phyloP scores from a whole-genome alignment of 78 protist species.

The Thecamonas trahens region DNA sequence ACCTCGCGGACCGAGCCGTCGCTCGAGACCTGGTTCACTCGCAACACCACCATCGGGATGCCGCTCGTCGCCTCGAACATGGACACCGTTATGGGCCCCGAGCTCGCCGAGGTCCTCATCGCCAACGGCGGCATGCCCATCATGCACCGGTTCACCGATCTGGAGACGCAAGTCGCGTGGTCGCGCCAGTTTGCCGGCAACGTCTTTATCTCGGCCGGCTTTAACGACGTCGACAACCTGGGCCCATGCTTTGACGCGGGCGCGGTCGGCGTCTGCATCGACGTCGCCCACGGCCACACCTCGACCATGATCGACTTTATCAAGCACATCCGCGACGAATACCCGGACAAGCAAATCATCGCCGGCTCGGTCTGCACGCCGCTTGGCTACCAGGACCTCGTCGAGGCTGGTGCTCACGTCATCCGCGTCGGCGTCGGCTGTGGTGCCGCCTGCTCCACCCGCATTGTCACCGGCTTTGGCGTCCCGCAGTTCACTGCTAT shows the following conservation, averaged over 20 bases:
- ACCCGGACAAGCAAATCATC: not conserved
- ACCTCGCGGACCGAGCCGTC: not conserved
- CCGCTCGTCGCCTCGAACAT: conserved; percentile 55
- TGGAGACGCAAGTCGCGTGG: conserved; percentile 29
- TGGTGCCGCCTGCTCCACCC: not conserved
- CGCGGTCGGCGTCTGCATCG: conserved; percentile 20
- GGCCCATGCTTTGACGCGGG: conserved; percentile 9
- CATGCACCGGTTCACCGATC: conserved; percentile 21
- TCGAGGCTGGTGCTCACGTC: conserved; percentile 54
- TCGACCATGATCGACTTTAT: not conserved
- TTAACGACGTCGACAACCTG: conserved; percentile 6
- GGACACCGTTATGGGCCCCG: too few relatives aligned
- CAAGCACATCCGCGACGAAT: not conserved
- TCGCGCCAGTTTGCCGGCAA: not conserved
- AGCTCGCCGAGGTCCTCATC: conserved; percentile 3
- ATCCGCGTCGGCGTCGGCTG: conserved; percentile 15
- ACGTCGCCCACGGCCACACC: conserved; percentile 43
- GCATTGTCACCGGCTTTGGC: conserved; percentile 9
- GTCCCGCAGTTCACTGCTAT: not conserved
- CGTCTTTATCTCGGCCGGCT: not conserved
- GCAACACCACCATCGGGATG: not conserved
- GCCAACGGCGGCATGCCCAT: not conserved
- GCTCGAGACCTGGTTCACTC: not conserved
- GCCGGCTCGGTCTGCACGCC: conserved; percentile 48
- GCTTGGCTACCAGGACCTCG: conserved; percentile 26